phyloP scores from a whole-genome alignment of 495 filamentous ascomycete genomes.

The Lophiostoma macrostomum region DNA sequence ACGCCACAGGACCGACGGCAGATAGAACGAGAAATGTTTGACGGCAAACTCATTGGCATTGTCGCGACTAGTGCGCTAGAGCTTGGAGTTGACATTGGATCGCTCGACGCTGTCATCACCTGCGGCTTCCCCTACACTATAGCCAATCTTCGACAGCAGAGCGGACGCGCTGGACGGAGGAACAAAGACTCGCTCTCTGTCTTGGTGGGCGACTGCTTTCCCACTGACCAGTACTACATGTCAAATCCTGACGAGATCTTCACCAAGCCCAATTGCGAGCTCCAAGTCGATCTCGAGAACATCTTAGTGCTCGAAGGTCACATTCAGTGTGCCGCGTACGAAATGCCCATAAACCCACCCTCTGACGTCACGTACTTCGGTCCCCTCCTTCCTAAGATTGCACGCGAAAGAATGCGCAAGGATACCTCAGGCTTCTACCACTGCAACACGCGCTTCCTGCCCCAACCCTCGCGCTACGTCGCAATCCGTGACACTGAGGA shows the following conservation, averaged over 20 bases:
- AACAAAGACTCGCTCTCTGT: constrained; percentile 94
- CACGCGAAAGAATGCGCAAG: constrained; percentile 67
- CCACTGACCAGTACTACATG: constrained; percentile 96
- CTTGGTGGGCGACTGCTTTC: constrained; percentile 85
- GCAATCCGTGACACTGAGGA: constrained; percentile 92
- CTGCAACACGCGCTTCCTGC: constrained; percentile 83
- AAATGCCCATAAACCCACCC: constrained; percentile 80
- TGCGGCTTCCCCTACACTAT: constrained; percentile 95
- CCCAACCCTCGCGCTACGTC: constrained; percentile 76
- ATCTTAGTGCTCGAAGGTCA: constrained; percentile 90
- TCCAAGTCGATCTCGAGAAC: constrained; percentile 88
- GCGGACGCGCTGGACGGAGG: constrained; percentile 83
- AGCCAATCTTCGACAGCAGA: constrained; percentile 90
- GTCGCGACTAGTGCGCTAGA: constrained; percentile 92
- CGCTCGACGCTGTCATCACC: constrained; percentile 89
- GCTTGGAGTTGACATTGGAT: constrained; percentile 93
- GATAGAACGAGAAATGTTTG: constrained; percentile 97
- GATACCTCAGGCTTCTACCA: constrained; percentile 82
- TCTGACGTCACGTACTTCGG: constrained; percentile 81
- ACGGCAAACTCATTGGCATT: constrained; percentile 88
- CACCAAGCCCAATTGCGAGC: constrained; percentile 79
- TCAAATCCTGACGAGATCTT: constrained; percentile 96
- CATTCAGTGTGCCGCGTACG: constrained; percentile 91
- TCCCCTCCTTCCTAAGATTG: constrained; percentile 66
- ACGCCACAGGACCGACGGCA: constrained; percentile 86